Percentiles rank a stretch among this genome's conserved stretches.
Evolutionary conservation across 345 rosid species (phyloP).

Genomic region (Heritiera littoralis): DNA sequence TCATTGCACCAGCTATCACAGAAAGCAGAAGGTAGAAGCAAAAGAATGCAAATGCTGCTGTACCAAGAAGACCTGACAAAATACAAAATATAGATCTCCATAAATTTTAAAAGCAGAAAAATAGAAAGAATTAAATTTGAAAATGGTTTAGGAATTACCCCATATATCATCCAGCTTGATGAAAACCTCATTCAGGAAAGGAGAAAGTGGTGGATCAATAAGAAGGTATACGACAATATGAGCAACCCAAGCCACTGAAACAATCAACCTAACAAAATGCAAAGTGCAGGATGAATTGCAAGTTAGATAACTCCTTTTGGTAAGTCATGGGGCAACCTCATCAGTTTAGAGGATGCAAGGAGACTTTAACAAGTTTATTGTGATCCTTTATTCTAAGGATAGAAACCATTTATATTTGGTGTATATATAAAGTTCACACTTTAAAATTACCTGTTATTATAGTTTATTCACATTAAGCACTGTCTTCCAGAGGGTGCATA

Average conservation of each 20-base stretch:
- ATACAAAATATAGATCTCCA: constrained; percentile 17
- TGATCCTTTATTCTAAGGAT: background rate
- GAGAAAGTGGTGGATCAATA: constrained; percentile 82
- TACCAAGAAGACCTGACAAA: constrained; percentile 86
- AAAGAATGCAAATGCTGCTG: constrained; percentile 93
- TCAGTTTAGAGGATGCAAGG: background rate
- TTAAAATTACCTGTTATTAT: background rate
- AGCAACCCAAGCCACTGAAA: constrained; percentile 95
- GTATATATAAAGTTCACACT: background rate
- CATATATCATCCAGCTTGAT: constrained; percentile 92
- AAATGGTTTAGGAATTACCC: constrained; percentile 56
- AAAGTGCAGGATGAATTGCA: background rate
- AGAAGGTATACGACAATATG: constrained; percentile 86
- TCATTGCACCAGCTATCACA: constrained; percentile 96
- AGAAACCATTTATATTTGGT: background rate
- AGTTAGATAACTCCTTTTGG: background rate
- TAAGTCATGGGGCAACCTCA: background rate
- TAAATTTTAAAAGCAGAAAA: constrained; percentile 20
- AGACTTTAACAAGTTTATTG: background rate
- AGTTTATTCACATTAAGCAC: background rate
- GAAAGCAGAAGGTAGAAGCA: constrained; percentile 95
- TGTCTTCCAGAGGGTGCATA: background rate
- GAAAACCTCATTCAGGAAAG: constrained; percentile 93
- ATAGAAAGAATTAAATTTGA: background rate
- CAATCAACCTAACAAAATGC: constrained; percentile 60